Conservation (phyloP, 345 rosid genomes). For the Sisymbrium altissimum region DNA sequence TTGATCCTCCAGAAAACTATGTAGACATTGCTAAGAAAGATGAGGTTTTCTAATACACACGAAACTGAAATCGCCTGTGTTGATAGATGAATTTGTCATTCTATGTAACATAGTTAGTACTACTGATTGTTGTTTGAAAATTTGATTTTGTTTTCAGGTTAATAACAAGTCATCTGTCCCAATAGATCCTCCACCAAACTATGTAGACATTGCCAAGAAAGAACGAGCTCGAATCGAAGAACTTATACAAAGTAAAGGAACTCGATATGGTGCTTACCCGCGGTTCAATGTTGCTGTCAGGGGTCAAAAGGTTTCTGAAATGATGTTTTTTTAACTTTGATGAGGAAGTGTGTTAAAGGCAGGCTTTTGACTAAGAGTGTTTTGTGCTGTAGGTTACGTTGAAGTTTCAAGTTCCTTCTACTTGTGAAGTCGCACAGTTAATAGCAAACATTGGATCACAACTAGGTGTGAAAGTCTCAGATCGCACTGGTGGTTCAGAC, state of each 20-base stretch:
- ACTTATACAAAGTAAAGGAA: slow-evolving; percentile 54
- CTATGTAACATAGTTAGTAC: background rate
- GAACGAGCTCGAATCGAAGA: slow-evolving; percentile 68
- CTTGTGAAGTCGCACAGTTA: slow-evolving; percentile 68
- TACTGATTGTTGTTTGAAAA: background rate
- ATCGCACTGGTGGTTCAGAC: slow-evolving; percentile 70
- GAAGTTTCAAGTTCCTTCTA: slow-evolving; percentile 77
- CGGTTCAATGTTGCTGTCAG: slow-evolving; percentile 68
- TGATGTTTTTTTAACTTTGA: background rate
- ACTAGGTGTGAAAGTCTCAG: slow-evolving; percentile 73
- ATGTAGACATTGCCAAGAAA: slow-evolving; percentile 57
- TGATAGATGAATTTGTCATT: background rate
- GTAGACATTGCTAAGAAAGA: slow-evolving; percentile 64
- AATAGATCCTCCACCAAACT: slow-evolving; percentile 46
- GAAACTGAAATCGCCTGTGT: background rate
- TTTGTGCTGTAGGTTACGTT: slow-evolving; percentile 53
- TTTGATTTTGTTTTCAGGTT: slow-evolving; percentile 38
- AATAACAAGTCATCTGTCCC: slow-evolving; percentile 40
- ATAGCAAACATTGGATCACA: slow-evolving; percentile 74
- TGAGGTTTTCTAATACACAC: background rate
- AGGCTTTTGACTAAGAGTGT: slow-evolving; percentile 1
- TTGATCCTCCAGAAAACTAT: slow-evolving; percentile 46
- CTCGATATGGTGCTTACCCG: slow-evolving; percentile 56
- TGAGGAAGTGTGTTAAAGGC: background rate
- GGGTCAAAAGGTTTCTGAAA: slow-evolving; percentile 74